Base-by-base conservation (phyloP, 2,329 filamentous ascomycete genomes). In the Ophiognomonia clavigignenti-juglandacearum region DNA sequence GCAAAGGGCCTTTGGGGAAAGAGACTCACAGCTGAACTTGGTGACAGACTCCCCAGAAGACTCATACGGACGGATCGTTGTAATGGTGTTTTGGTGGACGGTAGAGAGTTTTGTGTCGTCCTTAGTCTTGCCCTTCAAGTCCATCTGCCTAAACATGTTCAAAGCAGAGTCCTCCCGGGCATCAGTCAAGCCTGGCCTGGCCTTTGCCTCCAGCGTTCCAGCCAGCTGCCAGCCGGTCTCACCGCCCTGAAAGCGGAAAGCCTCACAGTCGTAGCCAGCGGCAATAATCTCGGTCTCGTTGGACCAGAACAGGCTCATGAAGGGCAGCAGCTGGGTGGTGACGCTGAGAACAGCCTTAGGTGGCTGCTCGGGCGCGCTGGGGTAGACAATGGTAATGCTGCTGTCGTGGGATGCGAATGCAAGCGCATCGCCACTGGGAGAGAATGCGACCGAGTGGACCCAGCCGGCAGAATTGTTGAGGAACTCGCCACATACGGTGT, bases 81-180 rank as follows among this genome's bases (percentile, higher is more conserved):
- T 89, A 62, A 98, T 88, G 22, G 91, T 96, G 70, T 98, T 98
- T 66, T 98, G 93, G 69, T 98, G 93, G 39, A 93, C 82, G 10
- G 93, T 97, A 71, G 89, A 93, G 57, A 98, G 76, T 71, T 95
- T 88, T 4, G 91, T 96, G 64, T 97, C 91, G 60, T 95, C 90
- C 63, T 88, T 88, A 47, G 77, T 73, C 70, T 95, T 95, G 53
- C 93, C 93, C 77, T 93, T 96, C 55, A 98, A 77, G 68, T 98
- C 93, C 93, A 98, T 97, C 73, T 96, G 91, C 60, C 83, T 82
- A 73, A 98, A 98, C 89, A 97, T 96, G 69, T 97, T 96, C 65
- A 96, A 73, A 20, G 93, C 93, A 55, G 87, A 93, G 66, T 97
- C 93, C 68, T 97, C 93, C 26, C 86, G 78, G 50, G 73, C 72